A percentile compares a stretch with the other conserved stretches of the same genome.
phyloP scores from a whole-genome alignment of 306 rosid species.

The Chamaecrista fasciculata region DNA sequence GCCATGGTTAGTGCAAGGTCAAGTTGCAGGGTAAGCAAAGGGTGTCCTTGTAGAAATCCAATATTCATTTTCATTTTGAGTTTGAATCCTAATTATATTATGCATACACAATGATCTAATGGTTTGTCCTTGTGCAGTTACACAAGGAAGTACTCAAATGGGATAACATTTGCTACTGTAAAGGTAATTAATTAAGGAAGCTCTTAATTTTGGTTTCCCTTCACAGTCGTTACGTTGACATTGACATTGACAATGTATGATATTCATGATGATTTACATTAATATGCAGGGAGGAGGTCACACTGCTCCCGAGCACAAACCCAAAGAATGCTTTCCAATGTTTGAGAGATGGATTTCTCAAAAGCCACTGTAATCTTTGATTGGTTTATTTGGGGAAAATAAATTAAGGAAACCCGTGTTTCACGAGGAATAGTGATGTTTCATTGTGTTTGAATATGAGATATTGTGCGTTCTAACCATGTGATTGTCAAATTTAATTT shows the following conservation, averaged over 20 bases:
- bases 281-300: conserved; percentile 47
- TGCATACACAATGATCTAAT: too few relatives aligned
- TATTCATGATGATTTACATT: not conserved
- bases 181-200: conserved; percentile 33
- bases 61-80: not conserved
- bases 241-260: too few relatives aligned
- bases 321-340: conserved; percentile 38
- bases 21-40: conserved; percentile 47
- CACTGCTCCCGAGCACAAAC: conserved; percentile 39
- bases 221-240: too few relatives aligned
- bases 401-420: too few relatives aligned
- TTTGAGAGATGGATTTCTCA: conserved; percentile 34
- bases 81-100: too few relatives aligned
- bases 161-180: conserved; percentile 46
- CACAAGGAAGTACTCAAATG: conserved; percentile 40
- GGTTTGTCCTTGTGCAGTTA: conserved; percentile 26
- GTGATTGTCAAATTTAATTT: too few relatives aligned
- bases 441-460: too few relatives aligned
- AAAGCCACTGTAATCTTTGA: conserved; percentile 21
- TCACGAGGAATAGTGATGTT: too few relatives aligned
- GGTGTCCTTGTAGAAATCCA: not conserved
- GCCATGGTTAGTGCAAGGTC: conserved; percentile 38
- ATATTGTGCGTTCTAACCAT: too few relatives aligned
- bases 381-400: not conserved
- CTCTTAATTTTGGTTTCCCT: too few relatives aligned